Conservation (phyloP, 176 grass and related monocot genomes). For the Oryza rufipogon region DNA sequence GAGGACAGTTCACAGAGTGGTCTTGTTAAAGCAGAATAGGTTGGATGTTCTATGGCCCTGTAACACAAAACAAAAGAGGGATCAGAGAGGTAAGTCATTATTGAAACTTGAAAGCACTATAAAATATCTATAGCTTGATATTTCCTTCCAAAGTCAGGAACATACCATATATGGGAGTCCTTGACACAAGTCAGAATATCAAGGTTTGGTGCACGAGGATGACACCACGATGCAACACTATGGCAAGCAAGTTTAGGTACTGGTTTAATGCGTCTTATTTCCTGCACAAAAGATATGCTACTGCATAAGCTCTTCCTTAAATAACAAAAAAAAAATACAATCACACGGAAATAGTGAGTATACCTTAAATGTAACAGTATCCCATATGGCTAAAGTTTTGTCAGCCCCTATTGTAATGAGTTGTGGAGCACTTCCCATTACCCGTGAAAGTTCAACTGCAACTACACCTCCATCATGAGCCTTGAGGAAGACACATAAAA, state of each 20-base stretch:
- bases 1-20: conserved; percentile 96
- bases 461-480: conserved; percentile 98
- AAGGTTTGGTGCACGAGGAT: conserved; percentile 97
- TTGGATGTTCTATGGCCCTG: conserved; percentile 99
- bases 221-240: conserved; percentile 99
- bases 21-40: conserved; percentile 97
- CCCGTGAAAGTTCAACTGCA: conserved; percentile 94
- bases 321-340: conserved; percentile 13
- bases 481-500: conserved; percentile 46
- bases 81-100: conserved; percentile 10
- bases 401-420: conserved; percentile 98
- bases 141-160: conserved; percentile 13
- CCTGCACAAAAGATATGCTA: conserved; percentile 51
- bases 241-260: conserved; percentile 97
- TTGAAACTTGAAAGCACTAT: conserved; percentile 15
- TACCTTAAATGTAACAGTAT: conserved; percentile 98
- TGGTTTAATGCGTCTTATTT: conserved; percentile 98
- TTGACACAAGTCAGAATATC: conserved; percentile 99
- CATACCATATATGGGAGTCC: conserved; percentile 99
- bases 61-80: conserved; percentile 45
- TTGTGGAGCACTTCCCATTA: conserved; percentile 92
- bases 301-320: conserved; percentile 24
- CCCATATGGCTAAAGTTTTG: conserved; percentile 99
- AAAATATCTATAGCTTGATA: conserved; percentile 30
- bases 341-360: conserved; percentile 23